Evolutionary conservation across 192 early-diverging fungal species (phyloP).

Genomic region (Jimgerdemannia flammicorona): DNA sequence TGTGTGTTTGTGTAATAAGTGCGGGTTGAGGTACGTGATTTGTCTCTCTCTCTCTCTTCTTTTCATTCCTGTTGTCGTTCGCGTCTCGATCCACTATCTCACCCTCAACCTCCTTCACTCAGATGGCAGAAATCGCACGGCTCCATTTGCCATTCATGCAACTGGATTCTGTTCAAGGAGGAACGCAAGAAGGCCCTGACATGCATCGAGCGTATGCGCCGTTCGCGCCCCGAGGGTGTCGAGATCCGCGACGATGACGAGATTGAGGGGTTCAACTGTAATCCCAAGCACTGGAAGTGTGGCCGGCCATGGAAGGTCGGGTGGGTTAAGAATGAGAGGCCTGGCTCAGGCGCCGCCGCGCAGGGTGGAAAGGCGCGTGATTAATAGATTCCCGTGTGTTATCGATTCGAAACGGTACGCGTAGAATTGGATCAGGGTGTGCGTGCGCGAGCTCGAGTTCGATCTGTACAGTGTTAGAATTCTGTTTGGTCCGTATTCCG

Average conservation of each 20-base stretch:
- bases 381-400: not conserved
- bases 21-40: constrained; percentile 30
- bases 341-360: too few relatives aligned
- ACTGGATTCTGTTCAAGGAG: constrained; percentile 37
- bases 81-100: too few relatives aligned
- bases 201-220: constrained; percentile 26
- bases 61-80: not conserved
- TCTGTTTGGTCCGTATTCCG: too few relatives aligned
- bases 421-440: too few relatives aligned
- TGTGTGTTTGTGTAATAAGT: constrained; percentile 39
- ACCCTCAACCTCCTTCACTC: not conserved
- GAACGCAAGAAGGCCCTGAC: constrained; percentile 30
- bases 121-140: constrained; percentile 35
- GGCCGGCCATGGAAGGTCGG: constrained; percentile 32
- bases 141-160: constrained; percentile 26
- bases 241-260: constrained; percentile 20
- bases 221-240: constrained; percentile 7
- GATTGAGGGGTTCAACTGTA: constrained; percentile 28
- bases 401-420: not conserved
- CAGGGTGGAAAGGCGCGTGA: not conserved
- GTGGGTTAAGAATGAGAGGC: constrained; percentile 15
- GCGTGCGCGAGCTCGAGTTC: too few relatives aligned
- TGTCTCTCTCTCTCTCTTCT: not conserved
- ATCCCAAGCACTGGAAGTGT: constrained; percentile 33
- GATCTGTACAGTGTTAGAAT: too few relatives aligned